These are phyloP conservation scores for Phytophthora meadii DNA, from an alignment of 352 stramenopile genomes.

Conservation along the genomic window DNA sequence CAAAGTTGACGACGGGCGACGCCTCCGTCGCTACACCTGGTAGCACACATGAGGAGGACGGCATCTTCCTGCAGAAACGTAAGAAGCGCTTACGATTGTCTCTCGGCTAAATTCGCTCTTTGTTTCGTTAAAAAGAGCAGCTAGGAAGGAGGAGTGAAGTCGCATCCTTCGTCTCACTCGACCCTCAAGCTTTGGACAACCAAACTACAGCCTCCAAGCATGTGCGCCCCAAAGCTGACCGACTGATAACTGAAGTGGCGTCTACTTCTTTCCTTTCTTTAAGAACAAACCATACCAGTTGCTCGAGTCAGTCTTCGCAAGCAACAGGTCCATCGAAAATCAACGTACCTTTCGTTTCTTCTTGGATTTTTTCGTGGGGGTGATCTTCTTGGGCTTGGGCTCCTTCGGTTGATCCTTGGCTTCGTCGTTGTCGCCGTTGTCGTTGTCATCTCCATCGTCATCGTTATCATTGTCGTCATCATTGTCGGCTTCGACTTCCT, in stretches of 20 bases:
- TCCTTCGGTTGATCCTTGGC: conserved; percentile 32
- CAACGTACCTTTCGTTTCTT: conserved; percentile 75
- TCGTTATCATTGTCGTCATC: conserved; percentile 43
- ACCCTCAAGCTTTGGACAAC: conserved; percentile 26
- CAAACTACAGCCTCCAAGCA: conserved; percentile 20
- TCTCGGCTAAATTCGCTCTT: conserved; percentile 36
- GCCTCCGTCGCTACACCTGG: conserved; percentile 4
- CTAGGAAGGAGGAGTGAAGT: conserved; percentile 13
- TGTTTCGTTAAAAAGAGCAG: conserved; percentile 32
- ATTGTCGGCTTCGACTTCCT: conserved; percentile 41
- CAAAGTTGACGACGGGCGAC: conserved; percentile 32
- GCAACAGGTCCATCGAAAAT: conserved; percentile 9
- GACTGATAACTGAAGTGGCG: conserved; percentile 27
- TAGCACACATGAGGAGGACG: conserved; percentile 34
- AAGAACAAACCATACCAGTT: conserved; percentile 14
- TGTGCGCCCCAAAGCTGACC: conserved; percentile 21
- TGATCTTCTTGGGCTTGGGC: conserved; percentile 37
- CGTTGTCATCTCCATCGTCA: conserved; percentile 24
- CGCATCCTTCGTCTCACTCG: conserved; percentile 15
- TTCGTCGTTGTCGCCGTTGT: conserved; percentile 21
- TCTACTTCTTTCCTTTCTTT: conserved; percentile 60
- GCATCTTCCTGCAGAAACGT: conserved; percentile 43
- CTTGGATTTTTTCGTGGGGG: conserved; percentile 64
- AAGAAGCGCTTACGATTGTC: conserved; percentile 54
- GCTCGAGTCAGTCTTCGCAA: conserved; percentile 11